Evolutionary conservation across 371 early-diverging fungal species (phyloP).

Genomic region (Saksenaea vasiformis): DNA sequence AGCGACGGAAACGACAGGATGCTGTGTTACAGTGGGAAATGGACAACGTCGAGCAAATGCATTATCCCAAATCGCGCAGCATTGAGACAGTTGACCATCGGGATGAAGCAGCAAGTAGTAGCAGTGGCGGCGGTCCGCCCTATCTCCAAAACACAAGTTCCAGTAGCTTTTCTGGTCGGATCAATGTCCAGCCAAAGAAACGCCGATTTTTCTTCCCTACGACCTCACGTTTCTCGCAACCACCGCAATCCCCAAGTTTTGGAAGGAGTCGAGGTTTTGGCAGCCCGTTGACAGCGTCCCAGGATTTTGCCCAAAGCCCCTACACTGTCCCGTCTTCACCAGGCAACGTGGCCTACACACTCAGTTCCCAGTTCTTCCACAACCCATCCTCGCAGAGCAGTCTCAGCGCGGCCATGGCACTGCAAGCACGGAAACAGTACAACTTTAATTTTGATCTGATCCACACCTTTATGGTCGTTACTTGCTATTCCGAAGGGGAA

Average conservation of each 20-base stretch:
- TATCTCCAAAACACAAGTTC: slow-evolving; percentile 6
- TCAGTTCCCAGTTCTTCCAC: slow-evolving; percentile 20
- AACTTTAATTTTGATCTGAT: slow-evolving; percentile 52
- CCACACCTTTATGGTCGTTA: slow-evolving; percentile 62
- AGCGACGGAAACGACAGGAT: slow-evolving; percentile 52
- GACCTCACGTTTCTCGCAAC: slow-evolving; percentile 50
- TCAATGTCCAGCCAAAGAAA: background rate
- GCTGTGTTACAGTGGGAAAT: slow-evolving; percentile 67
- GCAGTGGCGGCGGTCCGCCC: background rate
- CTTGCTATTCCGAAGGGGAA: slow-evolving; percentile 87
- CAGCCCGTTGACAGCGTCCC: background rate
- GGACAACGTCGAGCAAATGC: slow-evolving; percentile 64
- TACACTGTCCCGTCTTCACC: slow-evolving; percentile 17
- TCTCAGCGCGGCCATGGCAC: slow-evolving; percentile 14
- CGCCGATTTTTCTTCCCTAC: slow-evolving; percentile 41
- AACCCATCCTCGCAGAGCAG: background rate
- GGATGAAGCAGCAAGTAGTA: slow-evolving; percentile 1
- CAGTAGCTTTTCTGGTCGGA: background rate
- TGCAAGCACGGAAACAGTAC: slow-evolving; percentile 34
- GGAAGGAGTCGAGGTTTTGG: background rate
- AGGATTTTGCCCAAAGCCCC: slow-evolving; percentile 1
- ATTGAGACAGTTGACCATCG: slow-evolving; percentile 28
- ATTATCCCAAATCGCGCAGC: slow-evolving; percentile 43
- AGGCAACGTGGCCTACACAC: slow-evolving; percentile 8
- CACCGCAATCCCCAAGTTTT: slow-evolving; percentile 16